Evolutionary conservation across 2,329 filamentous ascomycete species (phyloP), one percentile per base, ranked within the genome.

Genomic region (Fusarium brachygibbosum): DNA sequence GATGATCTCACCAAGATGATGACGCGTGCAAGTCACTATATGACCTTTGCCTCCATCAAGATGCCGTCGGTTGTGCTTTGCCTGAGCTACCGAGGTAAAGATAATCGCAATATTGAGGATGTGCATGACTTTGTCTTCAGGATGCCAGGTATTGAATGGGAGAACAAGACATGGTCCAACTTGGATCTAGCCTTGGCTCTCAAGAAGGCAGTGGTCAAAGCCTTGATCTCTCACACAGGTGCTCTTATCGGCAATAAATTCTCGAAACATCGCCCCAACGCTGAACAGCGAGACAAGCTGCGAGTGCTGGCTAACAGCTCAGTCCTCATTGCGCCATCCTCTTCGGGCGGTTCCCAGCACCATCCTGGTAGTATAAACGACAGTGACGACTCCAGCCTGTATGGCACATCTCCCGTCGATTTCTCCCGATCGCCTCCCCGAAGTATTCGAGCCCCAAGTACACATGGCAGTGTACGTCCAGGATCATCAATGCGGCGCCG

Each of bases 91-190:
- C 97, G 98, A 79, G 96, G 97, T 76, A 97, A 94, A 78, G 93
- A 94, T 44, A 93, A 97, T 70, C 93, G 94, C 76, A 99, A 98
- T 75, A 87, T 99, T 59, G 94, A 98, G 81, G 97, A 99, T 79
- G 91, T 99, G 17, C 95, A 99, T 80, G 91, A 98, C 76, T 97
- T 99, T 72, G 96, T 99, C 49, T 99, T 99, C 87, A 90, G 93
- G 34, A 88, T 99, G 81, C 96, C 96, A 5, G 91, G 92, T 3
- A 90, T 99, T 46, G 96, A 99, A 78, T 98, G 97, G 82, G 90
- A 93, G 68, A 99, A 99, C 85, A 99, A 99, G 84, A 98, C 94
- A 11, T 99, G 96, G 96, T 98, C 94, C 9, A 99, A 98, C 78
- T 87, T 99, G 9, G 96, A 99, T 76, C 88, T 99, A 12, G 94